A percentile compares a stretch with the other conserved stretches of the same genome.
phyloP scores from a whole-genome alignment of 805 yeast genomes.

The Blastobotrys peoriensis region DNA sequence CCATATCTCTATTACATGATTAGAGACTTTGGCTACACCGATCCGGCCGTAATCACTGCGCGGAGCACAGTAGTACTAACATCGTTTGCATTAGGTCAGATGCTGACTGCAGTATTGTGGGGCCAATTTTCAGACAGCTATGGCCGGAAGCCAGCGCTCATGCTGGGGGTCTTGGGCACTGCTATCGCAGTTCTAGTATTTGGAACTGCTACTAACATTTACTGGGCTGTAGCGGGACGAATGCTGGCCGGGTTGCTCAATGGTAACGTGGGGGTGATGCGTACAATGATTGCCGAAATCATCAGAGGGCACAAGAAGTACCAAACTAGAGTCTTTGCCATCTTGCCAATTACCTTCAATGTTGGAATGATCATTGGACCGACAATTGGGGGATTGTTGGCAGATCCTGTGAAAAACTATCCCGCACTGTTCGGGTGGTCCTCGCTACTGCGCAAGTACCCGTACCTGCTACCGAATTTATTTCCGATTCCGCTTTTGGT shows the following conservation, averaged over 20 bases:
- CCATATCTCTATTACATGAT: conserved; percentile 60
- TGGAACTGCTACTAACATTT: conserved; percentile 48
- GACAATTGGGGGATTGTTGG: conserved; percentile 44
- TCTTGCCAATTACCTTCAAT: conserved; percentile 51
- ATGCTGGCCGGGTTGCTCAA: conserved; percentile 47
- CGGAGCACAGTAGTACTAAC: conserved; percentile 45
- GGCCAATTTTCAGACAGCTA: conserved; percentile 45
- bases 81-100: conserved; percentile 51
- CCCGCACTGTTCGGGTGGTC: conserved; percentile 20
- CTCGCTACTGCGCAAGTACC: conserved; percentile 30
- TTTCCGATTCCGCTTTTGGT: conserved; percentile 32
- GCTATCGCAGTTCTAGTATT: conserved; percentile 39
- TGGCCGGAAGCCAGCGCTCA: conserved; percentile 48
- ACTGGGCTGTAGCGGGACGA: conserved; percentile 48
- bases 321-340: conserved; percentile 54
- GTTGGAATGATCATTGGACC: conserved; percentile 56
- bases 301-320: conserved; percentile 44
- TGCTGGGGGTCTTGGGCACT: conserved; percentile 48
- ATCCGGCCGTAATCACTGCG: conserved; percentile 14
- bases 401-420: conserved; percentile 34
- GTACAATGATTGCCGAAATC: conserved; percentile 53
- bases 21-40: conserved; percentile 40
- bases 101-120: conserved; percentile 51
- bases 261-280: conserved; percentile 56
- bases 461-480: conserved; percentile 46